phyloP scores from a whole-genome alignment of 345 rosid species.

The Excoecaria agallocha region DNA sequence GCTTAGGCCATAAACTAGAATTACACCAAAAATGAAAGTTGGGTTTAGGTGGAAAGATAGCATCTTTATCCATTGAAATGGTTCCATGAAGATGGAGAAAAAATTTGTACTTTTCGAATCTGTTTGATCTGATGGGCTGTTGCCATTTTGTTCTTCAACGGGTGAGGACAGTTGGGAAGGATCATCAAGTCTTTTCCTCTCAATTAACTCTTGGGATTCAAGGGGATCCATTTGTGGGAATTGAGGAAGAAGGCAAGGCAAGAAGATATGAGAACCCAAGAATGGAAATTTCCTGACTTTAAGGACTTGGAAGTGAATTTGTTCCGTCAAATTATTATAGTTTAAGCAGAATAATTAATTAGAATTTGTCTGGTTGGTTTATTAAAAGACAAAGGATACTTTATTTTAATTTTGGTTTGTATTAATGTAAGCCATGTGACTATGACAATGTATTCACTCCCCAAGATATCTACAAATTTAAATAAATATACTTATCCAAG shows the following conservation, averaged over 20 bases:
- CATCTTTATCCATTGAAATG: slow-evolving; percentile 71
- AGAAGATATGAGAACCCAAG: neutral
- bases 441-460: too few relatives aligned
- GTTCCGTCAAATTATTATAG: too few relatives aligned
- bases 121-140: neutral
- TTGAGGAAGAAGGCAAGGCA: neutral
- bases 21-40: slow-evolving; percentile 60
- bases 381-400: too few relatives aligned
- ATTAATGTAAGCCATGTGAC: too few relatives aligned
- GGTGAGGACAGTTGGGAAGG: neutral
- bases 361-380: too few relatives aligned
- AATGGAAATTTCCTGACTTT: too few relatives aligned
- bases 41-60: slow-evolving; percentile 54
- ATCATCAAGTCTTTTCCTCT: too few relatives aligned
- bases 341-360: too few relatives aligned
- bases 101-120: slow-evolving; percentile 13
- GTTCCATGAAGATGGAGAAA: slow-evolving; percentile 46
- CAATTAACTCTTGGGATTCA: slow-evolving; percentile 28
- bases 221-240: slow-evolving; percentile 25
- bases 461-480: too few relatives aligned
- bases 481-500: too few relatives aligned
- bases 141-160: slow-evolving; percentile 2
- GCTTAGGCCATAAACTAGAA: slow-evolving; percentile 70
- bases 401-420: too few relatives aligned
- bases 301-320: too few relatives aligned